These are phyloP conservation scores for Grifola frondosa DNA, from an alignment of 1,284 basidiomycete species.

Conservation along the genomic window DNA sequence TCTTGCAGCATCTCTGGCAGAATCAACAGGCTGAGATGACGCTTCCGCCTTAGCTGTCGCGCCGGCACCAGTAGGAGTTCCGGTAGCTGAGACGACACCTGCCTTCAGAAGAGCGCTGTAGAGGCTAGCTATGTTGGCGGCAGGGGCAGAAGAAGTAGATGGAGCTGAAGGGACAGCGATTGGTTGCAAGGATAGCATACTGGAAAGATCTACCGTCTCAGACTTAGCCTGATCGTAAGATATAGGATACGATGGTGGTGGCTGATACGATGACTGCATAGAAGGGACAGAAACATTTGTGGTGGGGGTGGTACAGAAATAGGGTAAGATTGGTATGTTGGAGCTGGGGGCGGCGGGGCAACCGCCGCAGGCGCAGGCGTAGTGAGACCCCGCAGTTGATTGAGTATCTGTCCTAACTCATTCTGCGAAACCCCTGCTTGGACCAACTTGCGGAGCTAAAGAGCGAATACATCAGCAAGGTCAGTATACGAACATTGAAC, in stretches of 20 bases:
- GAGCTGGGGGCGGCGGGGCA: conserved; percentile 28
- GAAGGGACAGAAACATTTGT: conserved; percentile 25
- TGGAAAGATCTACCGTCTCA: conserved; percentile 29
- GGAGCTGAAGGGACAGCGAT: conserved; percentile 26
- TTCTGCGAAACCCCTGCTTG: conserved; percentile 78
- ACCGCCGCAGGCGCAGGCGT: conserved; percentile 44
- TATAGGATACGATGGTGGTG: conserved; percentile 28
- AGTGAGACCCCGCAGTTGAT: conserved; percentile 70
- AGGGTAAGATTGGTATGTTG: conserved; percentile 5
- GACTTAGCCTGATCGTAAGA: conserved; percentile 21
- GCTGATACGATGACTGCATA: conserved; percentile 29
- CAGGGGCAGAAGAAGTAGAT: conserved; percentile 27
- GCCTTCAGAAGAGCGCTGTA: conserved; percentile 70
- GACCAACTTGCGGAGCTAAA: conserved; percentile 73
- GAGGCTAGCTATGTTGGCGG: conserved; percentile 54
- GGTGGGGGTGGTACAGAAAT: conserved; percentile 18
- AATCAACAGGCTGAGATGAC: conserved; percentile 33
- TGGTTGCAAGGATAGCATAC: conserved; percentile 19
- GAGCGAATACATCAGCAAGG: conserved; percentile 14
- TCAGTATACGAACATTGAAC: conserved; percentile 1
- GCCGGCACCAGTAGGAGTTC: conserved; percentile 51
- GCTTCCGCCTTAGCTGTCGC: conserved; percentile 43
- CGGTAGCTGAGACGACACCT: conserved; percentile 61
- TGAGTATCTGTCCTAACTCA: conserved; percentile 78
- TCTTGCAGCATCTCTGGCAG: conserved; percentile 49